Evolutionary conservation across 257 asterid genomes (phyloP), one percentile per base, ranked within the genome.

Genomic region (Pogostemon cablin): DNA sequence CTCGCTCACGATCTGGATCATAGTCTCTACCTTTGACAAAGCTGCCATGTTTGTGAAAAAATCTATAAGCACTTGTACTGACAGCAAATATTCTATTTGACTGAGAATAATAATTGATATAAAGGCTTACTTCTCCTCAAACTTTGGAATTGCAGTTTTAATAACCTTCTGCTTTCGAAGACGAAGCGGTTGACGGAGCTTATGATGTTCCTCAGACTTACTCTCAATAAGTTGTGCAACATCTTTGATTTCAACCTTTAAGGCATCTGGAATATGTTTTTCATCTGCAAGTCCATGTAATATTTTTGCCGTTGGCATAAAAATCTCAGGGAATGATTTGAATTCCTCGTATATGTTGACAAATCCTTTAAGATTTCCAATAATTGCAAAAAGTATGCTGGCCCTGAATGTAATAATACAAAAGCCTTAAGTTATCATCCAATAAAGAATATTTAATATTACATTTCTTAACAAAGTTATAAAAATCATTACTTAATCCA

Each of bases 1-100:
- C 92, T 75, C 97, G 81, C 11, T 89, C 97, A 2, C 97, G 90
- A 52, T 95, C 98, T n/a, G 98, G 99, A 67, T 95, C 98, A 35
- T 95, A 95, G 66, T 95, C 99, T 77, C 99, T 85, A 52, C 98
- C 99, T 82, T 95, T 95, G 3, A 89, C 90, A 69, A 79, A 95
- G 85, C 99, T 95, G 93, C 74, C 44, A 84, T 9, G 25, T 62
- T 35, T 20, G 43, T 57, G 4, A 34, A 25, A 75, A 12, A 71
- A 77, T 40, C 12, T 60, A 34, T 49, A 49, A 68, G 32, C 41
- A 52, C 49, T 59, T 32, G 20, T 59, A 15, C 71, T 63, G 5
- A 52, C 25, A 32, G 43, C 57, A 55, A n/a, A 35, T 39, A 25
- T 50, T 55, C 39, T 1, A 72, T 53, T 9, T 8, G 1, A 46